Evolutionary conservation across 139 green algal species (phyloP), one percentile per base, ranked within the genome.

Genomic region (Micractinium sp.): DNA sequence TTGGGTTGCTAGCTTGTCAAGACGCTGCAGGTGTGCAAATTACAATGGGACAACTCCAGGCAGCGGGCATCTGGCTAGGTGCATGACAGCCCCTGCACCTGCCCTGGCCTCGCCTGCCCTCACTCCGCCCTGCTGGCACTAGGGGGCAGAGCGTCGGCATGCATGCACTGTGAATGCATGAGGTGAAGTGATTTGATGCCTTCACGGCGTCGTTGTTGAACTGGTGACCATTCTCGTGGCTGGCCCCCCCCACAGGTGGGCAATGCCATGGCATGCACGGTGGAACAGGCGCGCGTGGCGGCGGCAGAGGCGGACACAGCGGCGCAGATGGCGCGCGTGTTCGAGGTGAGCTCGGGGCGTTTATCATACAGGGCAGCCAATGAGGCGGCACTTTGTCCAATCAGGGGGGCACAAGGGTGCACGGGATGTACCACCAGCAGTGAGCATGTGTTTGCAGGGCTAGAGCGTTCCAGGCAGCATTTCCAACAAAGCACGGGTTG

Each of bases 291-390:
- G 3, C 76, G 87, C 13, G 88, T 89, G 36, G 92, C 92, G 33
- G 94, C 95, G 20, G 76, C 93, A 29, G 91, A 96, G 76, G 94
- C 95, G 23, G 95, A 97, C 88, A 87, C 92, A 25, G 95, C 95
- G 31, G 93, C 95, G 9, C 86, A 86, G n/a, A 91, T 95, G 81
- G 94, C 94, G 0, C 84, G 92, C 7, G 89, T 84, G 35, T 93
- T 93, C 56, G 71, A 93, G 86, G 84, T 81, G 67, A 27, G 79
- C 47, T 41, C 29, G 79, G 18, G 20, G 38, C 69, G 27, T 36
- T 12, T 13, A 77, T 14, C 15, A 67, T 14, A 67, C 60, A 67
- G 60, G 60, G n/a, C 60, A 67, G 60, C 60, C 14, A 14, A 67
- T 14, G 15, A 16, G 60, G 14, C 16, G 60, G 15, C 14, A 14